phyloP scores from a whole-genome alignment of 2,329 filamentous ascomycete genomes.

The Polytolypa hystricis region DNA sequence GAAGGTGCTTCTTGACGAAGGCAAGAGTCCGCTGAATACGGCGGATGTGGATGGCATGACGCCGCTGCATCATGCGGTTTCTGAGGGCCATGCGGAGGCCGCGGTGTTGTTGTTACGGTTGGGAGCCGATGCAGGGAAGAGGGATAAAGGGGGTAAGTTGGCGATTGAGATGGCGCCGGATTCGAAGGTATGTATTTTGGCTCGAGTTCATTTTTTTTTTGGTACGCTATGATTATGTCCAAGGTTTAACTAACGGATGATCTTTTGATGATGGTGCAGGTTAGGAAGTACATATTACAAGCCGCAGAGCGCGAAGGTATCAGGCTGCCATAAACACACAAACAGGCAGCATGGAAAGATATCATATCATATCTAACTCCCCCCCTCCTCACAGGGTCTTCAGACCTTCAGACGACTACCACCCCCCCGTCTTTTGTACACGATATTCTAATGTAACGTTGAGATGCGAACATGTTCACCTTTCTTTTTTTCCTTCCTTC shows the following conservation, averaged over 20 bases:
- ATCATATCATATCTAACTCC: too few relatives aligned
- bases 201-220: neutral
- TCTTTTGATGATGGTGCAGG: conserved; percentile 33
- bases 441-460: neutral
- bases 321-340: conserved; percentile 42
- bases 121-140: conserved; percentile 72
- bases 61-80: conserved; percentile 66
- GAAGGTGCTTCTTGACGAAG: conserved; percentile 62
- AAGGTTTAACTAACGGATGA: neutral
- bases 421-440: too few relatives aligned
- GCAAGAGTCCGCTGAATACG: conserved; percentile 68
- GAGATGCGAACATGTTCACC: neutral
- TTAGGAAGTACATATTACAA: conserved; percentile 64
- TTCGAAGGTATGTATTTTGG: conserved; percentile 60
- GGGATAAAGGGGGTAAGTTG: conserved; percentile 57
- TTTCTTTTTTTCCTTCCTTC: conserved; percentile 56
- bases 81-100: conserved; percentile 59
- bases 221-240: neutral
- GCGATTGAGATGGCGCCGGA: conserved; percentile 80
- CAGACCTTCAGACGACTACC: too few relatives aligned
- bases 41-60: conserved; percentile 76
- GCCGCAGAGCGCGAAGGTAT: conserved; percentile 78
- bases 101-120: conserved; percentile 73
- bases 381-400: too few relatives aligned
- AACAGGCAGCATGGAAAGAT: too few relatives aligned